Evolutionary conservation across 2,329 filamentous ascomycete genomes (phyloP).

Genomic region (Talaromyces marneffei): DNA sequence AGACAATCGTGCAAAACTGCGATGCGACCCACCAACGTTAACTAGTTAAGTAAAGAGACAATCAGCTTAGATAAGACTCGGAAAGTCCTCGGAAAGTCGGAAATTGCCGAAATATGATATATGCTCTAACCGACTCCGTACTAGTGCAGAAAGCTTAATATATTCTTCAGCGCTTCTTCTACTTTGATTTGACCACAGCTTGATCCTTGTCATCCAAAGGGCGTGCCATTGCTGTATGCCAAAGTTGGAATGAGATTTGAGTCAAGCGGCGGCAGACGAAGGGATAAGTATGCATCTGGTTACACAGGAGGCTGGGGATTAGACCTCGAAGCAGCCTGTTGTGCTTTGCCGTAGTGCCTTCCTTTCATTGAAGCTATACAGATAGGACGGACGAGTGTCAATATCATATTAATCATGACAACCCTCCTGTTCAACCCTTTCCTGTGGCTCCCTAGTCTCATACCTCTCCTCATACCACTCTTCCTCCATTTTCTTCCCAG

Average conservation of each 20-base stretch:
- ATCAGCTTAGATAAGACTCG: background rate
- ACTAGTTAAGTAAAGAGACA: background rate
- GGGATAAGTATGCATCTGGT: background rate
- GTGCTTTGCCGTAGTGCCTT: too few relatives aligned
- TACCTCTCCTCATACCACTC: slow-evolving; percentile 26
- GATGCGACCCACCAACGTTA: background rate
- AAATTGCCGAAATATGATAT: background rate
- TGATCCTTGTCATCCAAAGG: background rate
- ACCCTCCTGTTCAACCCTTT: slow-evolving; percentile 26
- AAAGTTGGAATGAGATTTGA: background rate
- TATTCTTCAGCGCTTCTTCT: background rate
- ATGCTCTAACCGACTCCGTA: background rate
- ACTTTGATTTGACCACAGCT: background rate
- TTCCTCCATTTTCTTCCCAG: slow-evolving; percentile 51
- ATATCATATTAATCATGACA: background rate
- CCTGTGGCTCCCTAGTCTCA: slow-evolving; percentile 15
- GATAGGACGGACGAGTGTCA: too few relatives aligned
- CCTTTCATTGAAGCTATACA: background rate
- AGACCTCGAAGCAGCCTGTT: too few relatives aligned
- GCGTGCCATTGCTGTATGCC: background rate
- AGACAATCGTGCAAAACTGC: background rate
- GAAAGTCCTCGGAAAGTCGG: background rate
- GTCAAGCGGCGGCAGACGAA: background rate
- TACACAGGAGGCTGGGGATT: background rate
- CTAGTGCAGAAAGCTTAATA: background rate